phyloP scores from a whole-genome alignment of 1,284 basidiomycete genomes.

The Cutaneotrichosporon daszewskae region DNA sequence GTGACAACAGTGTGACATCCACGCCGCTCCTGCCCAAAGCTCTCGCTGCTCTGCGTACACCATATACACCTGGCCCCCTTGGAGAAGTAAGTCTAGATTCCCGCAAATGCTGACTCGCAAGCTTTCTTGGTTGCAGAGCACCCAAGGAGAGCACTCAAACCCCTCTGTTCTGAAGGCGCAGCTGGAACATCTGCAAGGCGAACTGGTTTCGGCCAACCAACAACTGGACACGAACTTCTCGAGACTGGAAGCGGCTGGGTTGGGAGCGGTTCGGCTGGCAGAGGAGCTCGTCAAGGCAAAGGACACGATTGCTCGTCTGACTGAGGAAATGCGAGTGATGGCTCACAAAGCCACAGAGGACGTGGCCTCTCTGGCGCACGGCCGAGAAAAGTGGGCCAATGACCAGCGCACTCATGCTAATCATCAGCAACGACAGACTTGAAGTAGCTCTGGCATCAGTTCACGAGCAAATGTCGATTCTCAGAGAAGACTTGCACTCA shows the following conservation, averaged over 20 bases:
- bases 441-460: conserved; percentile 26
- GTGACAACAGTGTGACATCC: conserved; percentile 5
- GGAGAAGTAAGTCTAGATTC: conserved; percentile 32
- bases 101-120: conserved; percentile 7
- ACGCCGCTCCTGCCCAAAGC: conserved; percentile 37
- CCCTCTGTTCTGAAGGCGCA: conserved; percentile 45
- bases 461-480: conserved; percentile 27
- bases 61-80: conserved; percentile 41
- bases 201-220: conserved; percentile 46
- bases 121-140: conserved; percentile 45
- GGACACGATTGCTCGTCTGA: conserved; percentile 39
- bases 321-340: conserved; percentile 37
- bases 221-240: conserved; percentile 50
- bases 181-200: conserved; percentile 46
- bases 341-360: conserved; percentile 26
- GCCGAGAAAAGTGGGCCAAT: conserved; percentile 8
- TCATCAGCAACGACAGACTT: conserved; percentile 18
- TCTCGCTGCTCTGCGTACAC: conserved; percentile 34
- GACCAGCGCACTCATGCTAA: not conserved
- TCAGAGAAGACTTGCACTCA: conserved; percentile 23
- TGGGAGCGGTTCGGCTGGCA: conserved; percentile 44
- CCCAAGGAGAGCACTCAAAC: conserved; percentile 33
- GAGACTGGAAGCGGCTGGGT: conserved; percentile 47
- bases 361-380: conserved; percentile 8
- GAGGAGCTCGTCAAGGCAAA: conserved; percentile 45